A percentile compares a stretch with the other conserved stretches of the same genome.
Evolutionary conservation across 2,329 filamentous ascomycete genomes (phyloP).

Genomic region (Blastomyces parvus): DNA sequence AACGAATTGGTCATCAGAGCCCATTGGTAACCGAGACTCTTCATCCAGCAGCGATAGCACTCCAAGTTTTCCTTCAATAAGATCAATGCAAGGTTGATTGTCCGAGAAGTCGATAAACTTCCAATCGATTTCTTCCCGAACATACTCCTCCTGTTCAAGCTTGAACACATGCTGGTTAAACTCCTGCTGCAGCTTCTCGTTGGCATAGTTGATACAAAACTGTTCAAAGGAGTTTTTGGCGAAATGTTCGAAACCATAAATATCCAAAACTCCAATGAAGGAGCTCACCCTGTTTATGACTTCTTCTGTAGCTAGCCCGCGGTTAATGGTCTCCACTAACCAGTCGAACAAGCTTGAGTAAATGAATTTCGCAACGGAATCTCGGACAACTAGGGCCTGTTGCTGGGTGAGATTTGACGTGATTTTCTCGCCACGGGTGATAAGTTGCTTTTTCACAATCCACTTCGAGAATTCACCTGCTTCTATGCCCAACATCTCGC

Average conservation of each 20-base stretch:
- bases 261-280: constrained; percentile 98
- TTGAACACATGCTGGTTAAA: constrained; percentile 99
- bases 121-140: constrained; percentile 95
- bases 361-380: constrained; percentile 97
- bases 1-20: constrained; percentile 92
- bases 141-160: constrained; percentile 95
- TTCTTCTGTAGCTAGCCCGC: constrained; percentile 77
- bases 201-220: constrained; percentile 99
- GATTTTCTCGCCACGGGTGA: constrained; percentile 95
- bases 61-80: constrained; percentile 95
- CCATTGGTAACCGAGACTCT: constrained; percentile 93
- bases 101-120: constrained; percentile 99
- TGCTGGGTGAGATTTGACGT: constrained; percentile 89
- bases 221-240: constrained; percentile 99
- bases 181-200: constrained; percentile 97
- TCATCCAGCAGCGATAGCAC: constrained; percentile 88
- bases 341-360: constrained; percentile 98
- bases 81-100: constrained; percentile 96
- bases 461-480: constrained; percentile 82
- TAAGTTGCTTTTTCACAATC: constrained; percentile 97
- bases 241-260: constrained; percentile 98
- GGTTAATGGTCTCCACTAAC: constrained; percentile 96
- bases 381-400: constrained; percentile 85
- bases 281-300: constrained; percentile 72
- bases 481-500: constrained; percentile 78